Evolutionary conservation across 31 red algal species (phyloP).

Genomic region (Asparagopsis taxiformis): DNA sequence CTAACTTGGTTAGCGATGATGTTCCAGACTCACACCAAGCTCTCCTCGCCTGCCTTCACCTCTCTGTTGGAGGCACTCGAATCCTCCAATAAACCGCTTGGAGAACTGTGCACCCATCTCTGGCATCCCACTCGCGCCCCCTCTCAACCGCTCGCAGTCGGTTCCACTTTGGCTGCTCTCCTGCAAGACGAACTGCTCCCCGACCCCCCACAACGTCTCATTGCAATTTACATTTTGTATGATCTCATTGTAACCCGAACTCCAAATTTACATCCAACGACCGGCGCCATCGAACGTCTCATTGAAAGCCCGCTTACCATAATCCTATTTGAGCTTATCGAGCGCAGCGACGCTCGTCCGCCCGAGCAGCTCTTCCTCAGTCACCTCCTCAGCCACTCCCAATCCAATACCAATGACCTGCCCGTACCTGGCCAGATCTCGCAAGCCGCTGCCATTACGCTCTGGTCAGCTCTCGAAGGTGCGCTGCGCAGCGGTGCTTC

Average conservation of each 20-base stretch:
- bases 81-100: constrained; percentile 26
- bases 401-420: constrained; percentile 19
- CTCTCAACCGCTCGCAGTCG: constrained; percentile 9
- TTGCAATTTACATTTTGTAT: constrained; percentile 68
- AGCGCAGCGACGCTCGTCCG: constrained; percentile 18
- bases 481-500: constrained; percentile 50
- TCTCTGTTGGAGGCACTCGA: constrained; percentile 47
- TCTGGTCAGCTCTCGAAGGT: constrained; percentile 33
- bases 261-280: background rate
- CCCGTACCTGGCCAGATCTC: constrained; percentile 41
- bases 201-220: constrained; percentile 43
- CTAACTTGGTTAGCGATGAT: too few species aligned
- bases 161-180: constrained; percentile 57
- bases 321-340: constrained; percentile 44
- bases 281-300: constrained; percentile 35
- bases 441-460: constrained; percentile 12
- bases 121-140: constrained; percentile 26
- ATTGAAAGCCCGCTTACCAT: constrained; percentile 30
- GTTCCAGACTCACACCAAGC: constrained; percentile 8
- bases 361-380: constrained; percentile 37
- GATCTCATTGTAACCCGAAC: constrained; percentile 53
- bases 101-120: constrained; percentile 37
- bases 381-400: constrained; percentile 41
- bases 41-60: constrained; percentile 16
- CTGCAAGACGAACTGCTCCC: constrained; percentile 70